Percentiles rank a stretch among this genome's conserved stretches.
Evolutionary conservation across 257 asterid species (phyloP).

Genomic region (Pogostemon cablin): DNA sequence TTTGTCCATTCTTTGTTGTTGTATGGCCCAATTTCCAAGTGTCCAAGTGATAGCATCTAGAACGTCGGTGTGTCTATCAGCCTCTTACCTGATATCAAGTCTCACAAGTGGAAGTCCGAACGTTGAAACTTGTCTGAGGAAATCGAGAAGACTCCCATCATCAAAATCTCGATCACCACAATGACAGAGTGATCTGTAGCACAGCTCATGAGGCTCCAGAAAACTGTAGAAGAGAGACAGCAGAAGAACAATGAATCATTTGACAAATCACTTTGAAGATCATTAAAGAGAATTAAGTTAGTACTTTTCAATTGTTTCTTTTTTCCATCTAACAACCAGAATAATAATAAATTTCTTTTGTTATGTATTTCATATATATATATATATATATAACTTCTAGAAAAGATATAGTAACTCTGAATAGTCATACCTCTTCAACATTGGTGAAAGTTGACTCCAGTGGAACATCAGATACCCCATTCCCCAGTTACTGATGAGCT

Average conservation of each 20-base stretch:
- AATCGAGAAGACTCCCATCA: constrained; percentile 88
- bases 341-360: too few species aligned
- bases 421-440: constrained; percentile 63
- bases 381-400: not conserved
- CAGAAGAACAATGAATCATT: constrained; percentile 1
- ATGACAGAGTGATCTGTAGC: constrained; percentile 76
- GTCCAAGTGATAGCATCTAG: constrained; percentile 72
- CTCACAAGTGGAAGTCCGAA: constrained; percentile 84
- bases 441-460: constrained; percentile 61
- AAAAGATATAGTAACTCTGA: not conserved
- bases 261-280: not conserved
- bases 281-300: not conserved
- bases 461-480: constrained; percentile 60
- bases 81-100: constrained; percentile 88
- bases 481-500: constrained; percentile 65
- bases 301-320: too few species aligned
- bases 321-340: too few species aligned
- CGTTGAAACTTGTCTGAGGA: constrained; percentile 81
- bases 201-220: constrained; percentile 84
- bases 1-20: constrained; percentile 65
- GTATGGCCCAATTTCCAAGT: constrained; percentile 78
- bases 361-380: too few species aligned
- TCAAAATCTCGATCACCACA: constrained; percentile 80
- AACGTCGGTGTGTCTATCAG: constrained; percentile 87
- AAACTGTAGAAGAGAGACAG: constrained; percentile 45